A percentile compares a stretch with the other conserved stretches of the same genome.
Conservation (phyloP, 768 basidiomycete genomes). For the Leccinum aurantiacum region DNA sequence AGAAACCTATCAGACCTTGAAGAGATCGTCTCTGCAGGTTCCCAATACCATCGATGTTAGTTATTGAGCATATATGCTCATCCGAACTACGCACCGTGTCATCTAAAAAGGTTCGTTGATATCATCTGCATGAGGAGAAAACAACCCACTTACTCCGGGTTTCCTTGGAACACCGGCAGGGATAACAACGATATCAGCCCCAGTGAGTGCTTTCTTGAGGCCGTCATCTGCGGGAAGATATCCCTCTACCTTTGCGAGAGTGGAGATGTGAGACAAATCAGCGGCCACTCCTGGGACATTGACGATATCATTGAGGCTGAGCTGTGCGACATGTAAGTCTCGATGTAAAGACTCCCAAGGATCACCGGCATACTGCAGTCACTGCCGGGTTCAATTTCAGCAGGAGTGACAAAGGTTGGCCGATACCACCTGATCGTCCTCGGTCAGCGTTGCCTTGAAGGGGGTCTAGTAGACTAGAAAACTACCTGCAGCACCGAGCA, state of each 20-base stretch:
- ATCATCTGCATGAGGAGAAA: not conserved
- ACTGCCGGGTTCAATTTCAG: slow-evolving; percentile 84
- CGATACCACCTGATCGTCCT: slow-evolving; percentile 77
- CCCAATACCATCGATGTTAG: slow-evolving; percentile 7
- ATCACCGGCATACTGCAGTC: slow-evolving; percentile 54
- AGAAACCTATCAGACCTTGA: slow-evolving; percentile 64
- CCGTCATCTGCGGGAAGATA: slow-evolving; percentile 78
- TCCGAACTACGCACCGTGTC: slow-evolving; percentile 42
- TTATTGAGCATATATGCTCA: slow-evolving; percentile 3
- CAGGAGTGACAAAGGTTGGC: slow-evolving; percentile 91
- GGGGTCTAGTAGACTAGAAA: not conserved
- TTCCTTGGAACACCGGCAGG: slow-evolving; percentile 97
- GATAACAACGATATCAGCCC: slow-evolving; percentile 90
- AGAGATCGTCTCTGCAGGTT: slow-evolving; percentile 78
- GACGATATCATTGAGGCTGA: slow-evolving; percentile 93
- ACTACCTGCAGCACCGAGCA: slow-evolving; percentile 93
- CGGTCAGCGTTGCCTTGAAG: slow-evolving; percentile 4
- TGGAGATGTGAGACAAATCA: slow-evolving; percentile 92
- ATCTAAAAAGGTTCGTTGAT: slow-evolving; percentile 36
- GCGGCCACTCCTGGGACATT: slow-evolving; percentile 96
- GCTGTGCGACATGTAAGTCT: slow-evolving; percentile 41
- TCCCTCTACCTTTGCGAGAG: slow-evolving; percentile 82
- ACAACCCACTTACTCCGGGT: slow-evolving; percentile 65
- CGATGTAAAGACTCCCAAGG: not conserved
- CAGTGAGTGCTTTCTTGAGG: slow-evolving; percentile 76